Base-by-base conservation (phyloP, 331 rosid species). In the Arachis monticola region DNA sequence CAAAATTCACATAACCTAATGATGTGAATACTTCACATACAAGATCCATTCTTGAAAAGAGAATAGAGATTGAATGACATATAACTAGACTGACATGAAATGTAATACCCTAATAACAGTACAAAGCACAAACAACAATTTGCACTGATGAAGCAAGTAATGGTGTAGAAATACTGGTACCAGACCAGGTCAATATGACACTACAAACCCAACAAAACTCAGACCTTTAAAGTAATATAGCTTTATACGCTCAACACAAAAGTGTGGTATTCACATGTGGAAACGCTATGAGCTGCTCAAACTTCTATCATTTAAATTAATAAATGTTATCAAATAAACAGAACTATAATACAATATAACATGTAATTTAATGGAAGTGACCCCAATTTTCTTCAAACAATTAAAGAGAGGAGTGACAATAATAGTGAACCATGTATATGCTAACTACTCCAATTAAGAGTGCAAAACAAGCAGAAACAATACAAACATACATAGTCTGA, bases 41-140 rank as follows among this genome's bases (percentile, higher is more conserved):
- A 44, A 7, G 47, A 44, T 44, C 6, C 47, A 44, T 44, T 44
- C 8, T 7, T 7, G 8, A 44, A 44, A 44, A 44, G 47, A 44
- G 47, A 44, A 5, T 44, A 44, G 47, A 60, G 17, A 10, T 31
- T 55, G 52, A 41, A 44, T 31, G 56, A 56, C 44, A 57, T 58
- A 27, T 4, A 60, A 67, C 47, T 67, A 58, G 74, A 67, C 5
- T 46, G 72, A 67, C 31, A 64, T 35, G 13, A 72, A 65, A 57
- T 67, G 47, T 22, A 27, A 72, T 66, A 69, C 38, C 2, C 38
- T 32, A 3, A 32, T 32, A 17, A 32, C 3, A 55, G 60, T 64
- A 7, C 32, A 58, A 8, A 57, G 35, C 64, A 57, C 8, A 22
- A 42, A 41, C 62, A 41, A 59, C 71, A 72, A 48, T 27, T 41